phyloP scores from a whole-genome alignment of 805 yeast species.

The Saturnispora dispora region DNA sequence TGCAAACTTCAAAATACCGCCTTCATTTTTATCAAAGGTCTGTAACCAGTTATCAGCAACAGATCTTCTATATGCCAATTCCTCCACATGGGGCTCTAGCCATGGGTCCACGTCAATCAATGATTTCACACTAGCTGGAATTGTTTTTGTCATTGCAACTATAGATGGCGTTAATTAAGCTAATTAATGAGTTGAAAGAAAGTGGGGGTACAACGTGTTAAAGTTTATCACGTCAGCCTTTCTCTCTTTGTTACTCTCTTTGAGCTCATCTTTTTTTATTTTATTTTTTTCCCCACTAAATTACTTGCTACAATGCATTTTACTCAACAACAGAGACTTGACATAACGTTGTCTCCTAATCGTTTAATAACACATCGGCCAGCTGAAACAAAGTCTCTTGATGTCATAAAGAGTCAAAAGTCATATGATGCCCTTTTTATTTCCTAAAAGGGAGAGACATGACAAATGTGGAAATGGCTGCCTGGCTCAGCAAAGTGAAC shows the following conservation, averaged over 20 bases:
- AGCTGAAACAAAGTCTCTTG: no score
- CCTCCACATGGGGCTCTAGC: constrained; percentile 69
- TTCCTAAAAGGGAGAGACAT: not conserved
- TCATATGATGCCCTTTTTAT: not conserved
- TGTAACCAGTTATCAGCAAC: constrained; percentile 56
- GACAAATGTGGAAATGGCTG: not conserved
- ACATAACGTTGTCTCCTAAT: no score
- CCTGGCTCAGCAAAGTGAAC: not conserved
- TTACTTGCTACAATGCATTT: not conserved
- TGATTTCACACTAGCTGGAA: constrained; percentile 36
- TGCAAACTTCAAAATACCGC: constrained; percentile 62
- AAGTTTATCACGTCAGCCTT: not conserved
- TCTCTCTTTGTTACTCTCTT: not conserved
- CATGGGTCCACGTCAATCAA: constrained; percentile 77
- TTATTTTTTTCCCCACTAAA: not conserved
- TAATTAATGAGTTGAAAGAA: not conserved
- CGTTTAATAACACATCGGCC: no score
- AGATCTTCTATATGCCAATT: constrained; percentile 56
- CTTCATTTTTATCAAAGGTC: constrained; percentile 48
- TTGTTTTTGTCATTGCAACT: constrained; percentile 1
- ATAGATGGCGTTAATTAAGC: not conserved
- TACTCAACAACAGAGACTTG: not conserved
- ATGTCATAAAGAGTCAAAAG: no score
- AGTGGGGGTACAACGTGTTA: not conserved
- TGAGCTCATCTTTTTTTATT: not conserved